Base-by-base conservation (phyloP, 2,329 filamentous ascomycete species). In the Cercospora beticola region DNA sequence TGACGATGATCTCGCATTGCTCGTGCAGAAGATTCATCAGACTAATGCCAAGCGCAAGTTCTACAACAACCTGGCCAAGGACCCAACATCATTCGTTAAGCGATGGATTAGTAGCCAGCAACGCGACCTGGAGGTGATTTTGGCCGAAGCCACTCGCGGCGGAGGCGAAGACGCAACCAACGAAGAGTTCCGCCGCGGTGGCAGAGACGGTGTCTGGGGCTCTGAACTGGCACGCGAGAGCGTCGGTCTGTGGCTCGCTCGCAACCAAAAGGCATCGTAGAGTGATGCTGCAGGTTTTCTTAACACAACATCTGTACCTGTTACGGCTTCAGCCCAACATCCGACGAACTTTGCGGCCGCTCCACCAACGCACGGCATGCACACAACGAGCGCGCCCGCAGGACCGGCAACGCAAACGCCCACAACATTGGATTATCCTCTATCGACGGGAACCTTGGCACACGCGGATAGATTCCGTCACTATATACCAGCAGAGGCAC, bases 81-180 rank as follows among this genome's bases (percentile, higher is more conserved):
- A 97, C 74, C 95, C 95, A 0, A 90, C 92, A 16, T 88, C 86
- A 12, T 98, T 98, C 76, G 86, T 97, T 69, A 89, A 88, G 72
- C 89, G 92, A 76, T 99, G 95, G 95, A 85, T 97, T 63, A 93
- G 90, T 76, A 94, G 91, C 16, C 95, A 99, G 83, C 93, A 93
- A 81, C 86, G 94, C 60, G 94, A 98, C 78, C 84, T 97, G 40
- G 93, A 97, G 76, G 89, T 95, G 6, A 90, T 97, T 59, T 86
- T 95, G 70, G 94, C 93, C 67, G 94, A 97, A 80, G 89, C 90
- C 1, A 87, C 88, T 62, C 86, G 89, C 65, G 83, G 84, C 43
- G 81, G 80, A 14, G 82, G 81, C 33, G 83, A 84, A 66, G 82
- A 83, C 64, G 85, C 83, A 3, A 83, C 82, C 52, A 86, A 84